A percentile compares a stretch with the other conserved stretches of the same genome.
Conservation (phyloP, 441 rosid species). For the Gossypium laxum region DNA sequence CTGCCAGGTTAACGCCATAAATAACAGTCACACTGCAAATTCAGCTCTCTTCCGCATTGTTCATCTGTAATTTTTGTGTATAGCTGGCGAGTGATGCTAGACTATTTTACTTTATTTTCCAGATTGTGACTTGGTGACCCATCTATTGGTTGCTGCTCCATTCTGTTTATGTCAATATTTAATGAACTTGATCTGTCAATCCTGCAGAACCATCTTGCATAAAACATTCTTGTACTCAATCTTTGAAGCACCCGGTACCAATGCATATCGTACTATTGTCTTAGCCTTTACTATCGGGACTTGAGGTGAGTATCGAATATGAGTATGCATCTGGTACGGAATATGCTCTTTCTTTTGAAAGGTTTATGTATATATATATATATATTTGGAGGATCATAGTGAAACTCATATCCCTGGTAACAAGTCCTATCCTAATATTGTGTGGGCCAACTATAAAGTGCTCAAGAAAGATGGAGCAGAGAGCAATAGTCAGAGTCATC, state of each 20-base stretch:
- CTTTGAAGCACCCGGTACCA: neutral
- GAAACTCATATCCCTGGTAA: no score
- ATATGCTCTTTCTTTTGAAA: no score
- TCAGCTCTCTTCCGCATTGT: neutral
- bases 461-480: neutral
- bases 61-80: neutral
- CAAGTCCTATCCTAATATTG: no score
- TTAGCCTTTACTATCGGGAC: neutral
- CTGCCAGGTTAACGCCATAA: neutral
- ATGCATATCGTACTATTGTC: neutral
- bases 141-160: neutral
- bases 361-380: no score
- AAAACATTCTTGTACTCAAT: neutral
- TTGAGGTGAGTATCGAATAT: no score
- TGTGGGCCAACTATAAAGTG: neutral
- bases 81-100: neutral
- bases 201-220: neutral
- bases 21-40: neutral
- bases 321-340: no score
- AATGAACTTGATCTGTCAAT: neutral
- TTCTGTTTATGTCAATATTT: neutral
- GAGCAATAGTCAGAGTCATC: neutral
- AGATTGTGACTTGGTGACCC: neutral
- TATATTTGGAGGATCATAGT: no score
- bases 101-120: neutral